phyloP scores from a whole-genome alignment of 441 rosid genomes.

The Euphorbia schlechtendalii region DNA sequence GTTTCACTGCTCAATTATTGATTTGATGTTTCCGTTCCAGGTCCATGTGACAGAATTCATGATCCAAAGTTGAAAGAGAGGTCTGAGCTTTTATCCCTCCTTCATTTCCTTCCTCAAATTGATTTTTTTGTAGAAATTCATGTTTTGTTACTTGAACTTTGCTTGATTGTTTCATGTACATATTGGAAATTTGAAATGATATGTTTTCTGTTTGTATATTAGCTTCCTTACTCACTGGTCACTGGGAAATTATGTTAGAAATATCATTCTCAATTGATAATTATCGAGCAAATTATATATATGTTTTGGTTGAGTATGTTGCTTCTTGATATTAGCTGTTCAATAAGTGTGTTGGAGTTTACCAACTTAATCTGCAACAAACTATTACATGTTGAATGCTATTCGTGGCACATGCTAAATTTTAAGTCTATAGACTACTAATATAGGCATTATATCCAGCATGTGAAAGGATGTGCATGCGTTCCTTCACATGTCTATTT shows the following conservation, averaged over 20 bases:
- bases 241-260: background rate
- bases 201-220: background rate
- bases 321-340: background rate
- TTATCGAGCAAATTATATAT: background rate
- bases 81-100: constrained; percentile 28
- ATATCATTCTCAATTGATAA: background rate
- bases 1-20: background rate
- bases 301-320: background rate
- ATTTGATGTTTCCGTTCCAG: constrained; percentile 35
- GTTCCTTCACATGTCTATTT: background rate
- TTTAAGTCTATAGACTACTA: background rate
- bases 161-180: background rate
- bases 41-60: constrained; percentile 84
- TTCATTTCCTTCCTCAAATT: background rate
- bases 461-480: background rate
- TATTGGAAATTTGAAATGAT: background rate
- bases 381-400: no score
- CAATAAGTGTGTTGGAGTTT: background rate
- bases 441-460: background rate
- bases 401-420: background rate
- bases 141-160: background rate
- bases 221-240: background rate
- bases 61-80: constrained; percentile 93
- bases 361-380: background rate
- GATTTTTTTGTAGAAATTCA: background rate